Conservation (phyloP, 805 yeast genomes). For the Candida broadrunensis region DNA sequence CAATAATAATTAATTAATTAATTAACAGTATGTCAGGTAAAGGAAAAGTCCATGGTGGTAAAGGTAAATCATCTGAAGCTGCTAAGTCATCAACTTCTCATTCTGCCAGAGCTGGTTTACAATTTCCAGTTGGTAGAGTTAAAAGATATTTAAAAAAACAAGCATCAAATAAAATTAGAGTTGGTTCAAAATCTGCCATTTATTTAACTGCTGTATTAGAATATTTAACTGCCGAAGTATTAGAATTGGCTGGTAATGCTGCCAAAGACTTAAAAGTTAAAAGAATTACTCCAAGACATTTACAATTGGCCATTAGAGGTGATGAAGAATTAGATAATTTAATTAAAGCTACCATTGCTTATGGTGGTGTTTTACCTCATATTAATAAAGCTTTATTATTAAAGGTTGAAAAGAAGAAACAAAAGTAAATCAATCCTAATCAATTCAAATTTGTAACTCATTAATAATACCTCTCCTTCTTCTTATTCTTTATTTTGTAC, state of each 20-base stretch:
- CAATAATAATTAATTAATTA: neutral
- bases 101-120: constrained; percentile 91
- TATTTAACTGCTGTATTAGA: constrained; percentile 94
- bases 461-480: too few relatives aligned
- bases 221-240: constrained; percentile 93
- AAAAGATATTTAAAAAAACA: constrained; percentile 91
- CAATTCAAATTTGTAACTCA: too few relatives aligned
- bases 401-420: constrained; percentile 65
- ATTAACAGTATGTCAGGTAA: constrained; percentile 58
- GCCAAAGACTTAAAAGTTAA: constrained; percentile 93
- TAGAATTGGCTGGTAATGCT: constrained; percentile 97
- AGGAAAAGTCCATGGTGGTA: constrained; percentile 96
- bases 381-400: constrained; percentile 78
- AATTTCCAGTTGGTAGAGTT: constrained; percentile 98
- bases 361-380: constrained; percentile 97
- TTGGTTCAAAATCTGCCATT: constrained; percentile 86
- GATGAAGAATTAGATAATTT: constrained; percentile 95
- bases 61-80: constrained; percentile 79
- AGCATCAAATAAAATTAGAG: constrained; percentile 79
- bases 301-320: constrained; percentile 95
- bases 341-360: constrained; percentile 93
- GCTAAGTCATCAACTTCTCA: constrained; percentile 81
- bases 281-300: constrained; percentile 97
- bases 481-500: too few relatives aligned
- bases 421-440: constrained; percentile 3